Evolutionary conservation across 129 eudicot genomes (phyloP), one percentile per base, ranked within the genome.

Genomic region (Helianthus annuus): DNA sequence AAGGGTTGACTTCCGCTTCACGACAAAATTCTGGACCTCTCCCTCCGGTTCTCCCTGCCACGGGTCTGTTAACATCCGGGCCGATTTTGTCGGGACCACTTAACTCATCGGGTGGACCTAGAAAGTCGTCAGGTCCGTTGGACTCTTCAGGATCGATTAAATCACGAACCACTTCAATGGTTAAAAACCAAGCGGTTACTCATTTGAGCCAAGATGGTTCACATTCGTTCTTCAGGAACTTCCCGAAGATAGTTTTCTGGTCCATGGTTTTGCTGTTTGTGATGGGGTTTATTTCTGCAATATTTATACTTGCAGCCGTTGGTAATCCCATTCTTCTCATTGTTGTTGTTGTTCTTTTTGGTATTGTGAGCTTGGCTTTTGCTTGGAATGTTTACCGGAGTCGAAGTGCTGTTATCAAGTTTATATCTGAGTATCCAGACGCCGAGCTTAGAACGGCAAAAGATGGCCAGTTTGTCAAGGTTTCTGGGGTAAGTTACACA

Each of bases 1-100:
- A 78, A 63, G 92, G 81, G 72, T 14, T 77, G 66, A 81, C 77
- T 71, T 55, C 87, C 45, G 80, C 52, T 57, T 87, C 94, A 42
- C 83, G 95, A 4, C 97, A 91, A 68, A 91, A 91, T 73, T 91
- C 97, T 3, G 97, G 95, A 10, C 95, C 97, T 56, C 70, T 87
- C 17, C 81, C 95, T 38, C 97, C 97, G 1, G 83, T 81, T 61
- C 95, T 91, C 59, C 95, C 95, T 32, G 73, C 97, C 19, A 87
- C 92, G 11, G 97, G 97, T 61, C 79, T 88, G 24, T 67, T 89
- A 13, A 86, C 96, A n/a, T 89, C 96, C 1, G 94, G 94, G 56
- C 94, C 94, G 17, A 80, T 89, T 53, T 70, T 84, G 45, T 89
- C 96, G 4, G 97, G 97, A 1, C 97, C 97, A 0, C 84, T 91